Base-by-base conservation (phyloP, 23 red algal genomes). In the Cyanidioschyzon merolae region DNA sequence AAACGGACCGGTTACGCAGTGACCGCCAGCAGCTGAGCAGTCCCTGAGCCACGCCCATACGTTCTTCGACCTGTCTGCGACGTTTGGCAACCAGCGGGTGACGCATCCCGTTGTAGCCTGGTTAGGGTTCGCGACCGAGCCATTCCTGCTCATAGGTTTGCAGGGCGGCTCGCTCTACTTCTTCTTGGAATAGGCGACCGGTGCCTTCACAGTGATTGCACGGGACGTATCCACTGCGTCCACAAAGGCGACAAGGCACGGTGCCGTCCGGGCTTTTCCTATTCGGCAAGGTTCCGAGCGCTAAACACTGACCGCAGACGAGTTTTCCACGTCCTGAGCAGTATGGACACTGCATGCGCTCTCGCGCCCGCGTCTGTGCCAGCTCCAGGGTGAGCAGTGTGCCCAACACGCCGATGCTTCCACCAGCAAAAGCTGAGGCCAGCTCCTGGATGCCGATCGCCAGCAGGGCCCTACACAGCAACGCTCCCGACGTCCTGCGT, bases 341-440 rank as follows among this genome's bases (percentile, higher is more conserved):
- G 59, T 96, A 96, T 1, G 92, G 87, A 79, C 92, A 96, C 63
- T 90, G 92, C 35, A 88, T 84, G 59, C 85, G 76, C 38, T 90
- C 83, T 34, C 83, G 76, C 17, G 75, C 58, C 37, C 77, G 63
- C 0, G 36, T 59, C 51, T 58, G 18, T 29, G 15, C 24, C 16
- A 95, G 63, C 59, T 96, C 92, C 2, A 96, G 83, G 7, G 86
- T 83, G 50, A 96, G 86, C 39, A 96, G 82, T n/a, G 92, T 96
- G 59, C 92, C 87, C 87, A 96, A 88, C 2, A 96, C 92, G 37
- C 92, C 92, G 24, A 96, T 87, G 21, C 86, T 90, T 3, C 92
- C 92, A 18, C 92, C 92, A 1, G 87, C 87, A 74, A 96, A 63
- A 24, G 92, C 92, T 27, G 92, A 86, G 21, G 84, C 85, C 25